Percentiles rank a stretch among this genome's conserved stretches.
phyloP scores from a whole-genome alignment of 768 basidiomycete species.

The Cantharellus cinnabarinus region DNA sequence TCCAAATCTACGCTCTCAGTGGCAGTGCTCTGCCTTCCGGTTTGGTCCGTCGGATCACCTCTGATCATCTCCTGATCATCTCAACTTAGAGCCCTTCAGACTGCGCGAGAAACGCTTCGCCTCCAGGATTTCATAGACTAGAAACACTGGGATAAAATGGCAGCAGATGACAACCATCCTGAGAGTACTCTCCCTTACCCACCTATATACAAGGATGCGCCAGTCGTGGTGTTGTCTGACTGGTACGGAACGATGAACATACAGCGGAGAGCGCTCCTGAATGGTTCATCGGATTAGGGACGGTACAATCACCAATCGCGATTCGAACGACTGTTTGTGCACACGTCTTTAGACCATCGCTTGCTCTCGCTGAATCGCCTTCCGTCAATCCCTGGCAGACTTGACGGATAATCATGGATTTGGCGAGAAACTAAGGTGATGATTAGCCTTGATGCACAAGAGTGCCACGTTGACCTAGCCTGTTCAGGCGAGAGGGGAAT shows the following conservation, averaged over 20 bases:
- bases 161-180: constrained; percentile 14
- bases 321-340: constrained; percentile 74
- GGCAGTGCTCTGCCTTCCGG: too few species aligned
- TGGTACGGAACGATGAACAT: constrained; percentile 37
- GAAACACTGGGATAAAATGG: too few species aligned
- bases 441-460: neutral
- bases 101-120: too few species aligned
- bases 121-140: too few species aligned
- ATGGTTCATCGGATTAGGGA: constrained; percentile 12
- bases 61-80: too few species aligned
- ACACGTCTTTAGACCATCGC: neutral
- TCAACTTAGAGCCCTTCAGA: too few species aligned
- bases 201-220: constrained; percentile 55
- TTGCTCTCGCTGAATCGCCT: neutral
- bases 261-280: neutral
- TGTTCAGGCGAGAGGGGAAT: constrained; percentile 37
- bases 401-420: constrained; percentile 82
- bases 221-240: constrained; percentile 74
- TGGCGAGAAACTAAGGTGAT: constrained; percentile 46
- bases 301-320: constrained; percentile 71
- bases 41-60: too few species aligned
- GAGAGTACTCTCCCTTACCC: constrained; percentile 63
- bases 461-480: too few species aligned
- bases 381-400: constrained; percentile 23
- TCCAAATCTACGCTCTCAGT: too few species aligned